A percentile compares a stretch with the other conserved stretches of the same genome.
phyloP scores from a whole-genome alignment of 768 basidiomycete species.

The Obba rivulosa region DNA sequence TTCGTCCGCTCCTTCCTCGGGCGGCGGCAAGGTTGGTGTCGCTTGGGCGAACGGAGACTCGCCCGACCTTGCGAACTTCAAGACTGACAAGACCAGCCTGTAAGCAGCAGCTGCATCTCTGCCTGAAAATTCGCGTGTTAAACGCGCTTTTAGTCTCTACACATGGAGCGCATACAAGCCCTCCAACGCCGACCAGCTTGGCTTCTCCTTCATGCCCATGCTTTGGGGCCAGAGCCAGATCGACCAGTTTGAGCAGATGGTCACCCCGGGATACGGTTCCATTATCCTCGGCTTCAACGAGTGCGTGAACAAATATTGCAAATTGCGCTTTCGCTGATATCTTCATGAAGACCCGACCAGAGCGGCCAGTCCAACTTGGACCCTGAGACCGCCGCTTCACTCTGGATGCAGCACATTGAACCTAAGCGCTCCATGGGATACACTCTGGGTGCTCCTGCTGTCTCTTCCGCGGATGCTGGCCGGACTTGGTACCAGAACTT shows the following conservation, averaged over 20 bases:
- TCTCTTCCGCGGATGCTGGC: slow-evolving; percentile 56
- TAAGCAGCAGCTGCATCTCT: slow-evolving; percentile 21
- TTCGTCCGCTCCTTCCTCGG: neutral
- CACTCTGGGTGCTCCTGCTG: slow-evolving; percentile 57
- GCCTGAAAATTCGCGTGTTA: neutral
- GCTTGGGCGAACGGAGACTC: slow-evolving; percentile 59
- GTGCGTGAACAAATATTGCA: slow-evolving; percentile 36
- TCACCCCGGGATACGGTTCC: slow-evolving; percentile 46
- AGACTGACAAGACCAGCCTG: slow-evolving; percentile 38
- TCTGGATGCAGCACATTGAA: slow-evolving; percentile 61
- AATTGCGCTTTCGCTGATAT: slow-evolving; percentile 21
- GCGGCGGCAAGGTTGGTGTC: slow-evolving; percentile 47
- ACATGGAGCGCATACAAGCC: slow-evolving; percentile 61
- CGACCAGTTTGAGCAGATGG: slow-evolving; percentile 39
- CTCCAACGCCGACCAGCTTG: slow-evolving; percentile 32
- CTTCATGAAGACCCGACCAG: slow-evolving; percentile 57
- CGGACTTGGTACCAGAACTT: slow-evolving; percentile 62
- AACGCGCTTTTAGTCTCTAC: slow-evolving; percentile 38
- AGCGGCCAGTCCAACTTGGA: slow-evolving; percentile 54
- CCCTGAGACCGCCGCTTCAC: slow-evolving; percentile 39
- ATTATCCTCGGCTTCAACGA: slow-evolving; percentile 66
- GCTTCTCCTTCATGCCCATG: slow-evolving; percentile 58
- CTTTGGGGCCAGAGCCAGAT: slow-evolving; percentile 61
- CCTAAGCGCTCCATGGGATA: slow-evolving; percentile 56
- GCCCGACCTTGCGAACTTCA: slow-evolving; percentile 43